Conservation (phyloP, 169 alveolate species). For the Cryptosporidium sp. region DNA sequence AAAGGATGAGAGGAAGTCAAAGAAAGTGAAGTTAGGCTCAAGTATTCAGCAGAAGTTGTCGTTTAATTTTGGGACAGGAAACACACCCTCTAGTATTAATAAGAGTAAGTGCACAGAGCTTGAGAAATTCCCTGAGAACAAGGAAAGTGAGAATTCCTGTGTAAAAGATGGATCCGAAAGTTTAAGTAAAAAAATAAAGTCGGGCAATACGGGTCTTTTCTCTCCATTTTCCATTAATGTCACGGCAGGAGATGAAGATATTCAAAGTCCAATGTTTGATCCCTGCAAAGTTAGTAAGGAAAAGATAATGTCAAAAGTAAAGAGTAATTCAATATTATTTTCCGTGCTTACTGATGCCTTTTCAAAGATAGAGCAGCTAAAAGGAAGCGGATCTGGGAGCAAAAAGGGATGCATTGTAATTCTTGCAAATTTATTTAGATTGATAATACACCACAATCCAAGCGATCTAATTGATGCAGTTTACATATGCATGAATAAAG, state of each 20-base stretch:
- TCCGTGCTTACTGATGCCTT: constrained; percentile 83
- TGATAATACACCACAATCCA: constrained; percentile 86
- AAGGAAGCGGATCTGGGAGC: constrained; percentile 90
- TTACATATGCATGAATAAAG: constrained; percentile 84
- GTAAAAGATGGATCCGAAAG: background rate
- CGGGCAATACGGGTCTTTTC: background rate
- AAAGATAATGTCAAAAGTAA: constrained; percentile 4
- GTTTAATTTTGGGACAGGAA: background rate
- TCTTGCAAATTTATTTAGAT: constrained; percentile 81
- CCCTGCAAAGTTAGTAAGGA: constrained; percentile 32
- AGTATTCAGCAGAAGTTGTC: constrained; percentile 13
- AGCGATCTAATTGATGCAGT: constrained; percentile 85
- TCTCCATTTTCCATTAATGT: constrained; percentile 57
- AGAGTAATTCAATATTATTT: constrained; percentile 70
- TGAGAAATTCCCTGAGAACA: constrained; percentile 2
- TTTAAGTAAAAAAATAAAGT: background rate
- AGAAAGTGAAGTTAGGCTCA: constrained; percentile 19
- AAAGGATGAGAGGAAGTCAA: constrained; percentile 2
- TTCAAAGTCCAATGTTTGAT: constrained; percentile 66
- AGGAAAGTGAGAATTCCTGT: background rate
- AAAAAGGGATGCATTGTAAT: constrained; percentile 84
- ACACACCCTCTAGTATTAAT: too few species aligned
- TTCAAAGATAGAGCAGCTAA: constrained; percentile 85
- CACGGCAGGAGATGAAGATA: constrained; percentile 17
- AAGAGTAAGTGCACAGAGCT: background rate